Evolutionary conservation across 2,329 filamentous ascomycete species (phyloP).

Genomic region (Fonsecaea pugnacius): DNA sequence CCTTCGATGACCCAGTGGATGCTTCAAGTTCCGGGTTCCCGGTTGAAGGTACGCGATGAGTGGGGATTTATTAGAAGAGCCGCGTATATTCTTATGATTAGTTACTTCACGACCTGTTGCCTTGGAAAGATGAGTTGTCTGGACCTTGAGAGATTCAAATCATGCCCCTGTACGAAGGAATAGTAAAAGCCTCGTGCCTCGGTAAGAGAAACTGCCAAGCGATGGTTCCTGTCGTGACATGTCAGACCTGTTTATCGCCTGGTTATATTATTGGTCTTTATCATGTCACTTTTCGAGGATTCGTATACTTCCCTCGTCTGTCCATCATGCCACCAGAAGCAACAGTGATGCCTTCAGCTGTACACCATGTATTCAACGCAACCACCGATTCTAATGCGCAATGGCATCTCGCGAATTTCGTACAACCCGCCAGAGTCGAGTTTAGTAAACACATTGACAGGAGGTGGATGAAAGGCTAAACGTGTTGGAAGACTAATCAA

Average conservation of each 20-base stretch:
- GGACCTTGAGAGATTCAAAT: no score
- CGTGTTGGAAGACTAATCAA: constrained; percentile 19
- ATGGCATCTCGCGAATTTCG: background rate
- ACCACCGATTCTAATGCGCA: background rate
- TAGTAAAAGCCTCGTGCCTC: no score
- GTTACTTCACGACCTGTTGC: no score
- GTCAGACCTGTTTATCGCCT: background rate
- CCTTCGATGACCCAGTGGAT: no score
- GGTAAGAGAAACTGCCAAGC: no score
- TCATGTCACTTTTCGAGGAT: background rate
- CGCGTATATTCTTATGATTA: no score
- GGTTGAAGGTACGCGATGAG: no score
- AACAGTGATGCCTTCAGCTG: background rate
- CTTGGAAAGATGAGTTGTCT: no score
- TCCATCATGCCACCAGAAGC: background rate
- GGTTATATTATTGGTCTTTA: background rate
- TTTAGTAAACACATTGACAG: background rate
- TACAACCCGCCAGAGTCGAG: background rate
- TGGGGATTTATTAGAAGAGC: no score
- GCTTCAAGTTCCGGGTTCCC: no score
- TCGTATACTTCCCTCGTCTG: background rate
- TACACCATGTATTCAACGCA: background rate
- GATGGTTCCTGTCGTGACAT: no score
- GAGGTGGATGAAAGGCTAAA: background rate
- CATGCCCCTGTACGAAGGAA: no score